Conservation (phyloP, 352 stramenopile genomes). For the Phytophthora fragariaefolia region DNA sequence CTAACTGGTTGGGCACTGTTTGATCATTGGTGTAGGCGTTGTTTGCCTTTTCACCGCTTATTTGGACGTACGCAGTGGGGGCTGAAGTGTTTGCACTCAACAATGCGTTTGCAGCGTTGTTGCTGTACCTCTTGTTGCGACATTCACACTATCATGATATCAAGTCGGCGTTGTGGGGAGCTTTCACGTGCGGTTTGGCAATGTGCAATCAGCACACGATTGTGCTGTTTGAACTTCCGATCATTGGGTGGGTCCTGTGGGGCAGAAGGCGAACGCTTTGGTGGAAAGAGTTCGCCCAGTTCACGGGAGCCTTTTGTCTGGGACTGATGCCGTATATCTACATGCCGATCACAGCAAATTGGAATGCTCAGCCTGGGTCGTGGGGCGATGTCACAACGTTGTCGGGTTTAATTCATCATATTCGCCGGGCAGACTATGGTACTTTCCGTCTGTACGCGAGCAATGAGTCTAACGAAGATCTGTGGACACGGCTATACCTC, state of each 20-base stretch:
- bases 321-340: slow-evolving; percentile 90
- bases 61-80: slow-evolving; percentile 95
- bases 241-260: slow-evolving; percentile 83
- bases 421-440: slow-evolving; percentile 93
- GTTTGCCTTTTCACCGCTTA: slow-evolving; percentile 93
- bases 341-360: slow-evolving; percentile 77
- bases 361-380: slow-evolving; percentile 84
- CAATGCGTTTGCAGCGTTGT: slow-evolving; percentile 89
- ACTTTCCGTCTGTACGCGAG: slow-evolving; percentile 94
- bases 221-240: slow-evolving; percentile 91
- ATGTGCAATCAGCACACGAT: slow-evolving; percentile 97
- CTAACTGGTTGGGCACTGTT: no score
- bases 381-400: slow-evolving; percentile 93
- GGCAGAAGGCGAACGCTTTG: slow-evolving; percentile 42
- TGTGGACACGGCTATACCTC: slow-evolving; percentile 69
- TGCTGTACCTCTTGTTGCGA: slow-evolving; percentile 74
- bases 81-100: slow-evolving; percentile 98
- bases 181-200: slow-evolving; percentile 92
- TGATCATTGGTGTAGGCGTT: slow-evolving; percentile 51
- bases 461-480: slow-evolving; percentile 60
- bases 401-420: slow-evolving; percentile 90
- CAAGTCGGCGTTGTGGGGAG: slow-evolving; percentile 54
- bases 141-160: slow-evolving; percentile 45
- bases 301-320: slow-evolving; percentile 67
- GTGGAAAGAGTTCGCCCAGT: slow-evolving; percentile 44